Percentiles rank a stretch among this genome's conserved stretches.
phyloP scores from a whole-genome alignment of 768 basidiomycete species.

The Scleroderma bovista region DNA sequence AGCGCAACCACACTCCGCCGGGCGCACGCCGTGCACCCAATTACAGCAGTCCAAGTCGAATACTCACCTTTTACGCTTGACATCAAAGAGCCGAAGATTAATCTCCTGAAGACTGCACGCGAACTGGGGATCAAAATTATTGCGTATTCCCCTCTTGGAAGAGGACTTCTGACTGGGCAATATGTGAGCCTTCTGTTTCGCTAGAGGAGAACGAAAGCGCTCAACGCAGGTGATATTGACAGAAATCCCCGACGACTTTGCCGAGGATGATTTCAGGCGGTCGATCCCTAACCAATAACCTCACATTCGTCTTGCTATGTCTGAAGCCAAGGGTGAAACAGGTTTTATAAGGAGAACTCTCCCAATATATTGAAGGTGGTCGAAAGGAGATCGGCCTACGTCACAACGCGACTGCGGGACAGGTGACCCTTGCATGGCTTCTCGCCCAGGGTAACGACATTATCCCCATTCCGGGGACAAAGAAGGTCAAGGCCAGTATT shows the following conservation, averaged over 20 bases:
- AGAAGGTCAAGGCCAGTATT: slow-evolving; percentile 25
- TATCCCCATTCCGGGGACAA: slow-evolving; percentile 39
- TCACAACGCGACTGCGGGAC: slow-evolving; percentile 33
- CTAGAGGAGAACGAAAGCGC: neutral
- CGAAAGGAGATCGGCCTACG: slow-evolving; percentile 29
- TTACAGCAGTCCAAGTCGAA: slow-evolving; percentile 45
- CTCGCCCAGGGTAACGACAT: slow-evolving; percentile 34
- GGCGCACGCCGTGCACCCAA: slow-evolving; percentile 47
- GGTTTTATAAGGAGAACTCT: slow-evolving; percentile 39
- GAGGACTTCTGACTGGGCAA: slow-evolving; percentile 44
- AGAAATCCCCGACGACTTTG: slow-evolving; percentile 34
- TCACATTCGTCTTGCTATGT: slow-evolving; percentile 15
- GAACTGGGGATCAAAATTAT: slow-evolving; percentile 47
- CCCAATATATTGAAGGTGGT: slow-evolving; percentile 37
- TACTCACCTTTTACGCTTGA: slow-evolving; percentile 47
- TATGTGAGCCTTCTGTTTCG: slow-evolving; percentile 25
- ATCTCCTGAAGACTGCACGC: slow-evolving; percentile 37
- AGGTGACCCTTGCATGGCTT: slow-evolving; percentile 38
- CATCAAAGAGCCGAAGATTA: slow-evolving; percentile 40
- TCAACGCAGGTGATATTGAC: neutral
- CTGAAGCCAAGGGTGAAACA: neutral
- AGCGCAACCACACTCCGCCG: slow-evolving; percentile 43
- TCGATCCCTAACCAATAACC: slow-evolving; percentile 15
- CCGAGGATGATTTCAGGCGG: slow-evolving; percentile 21
- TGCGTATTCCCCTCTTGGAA: slow-evolving; percentile 49